phyloP scores from a whole-genome alignment of 169 alveolate genomes.

The Neospora caninum region DNA sequence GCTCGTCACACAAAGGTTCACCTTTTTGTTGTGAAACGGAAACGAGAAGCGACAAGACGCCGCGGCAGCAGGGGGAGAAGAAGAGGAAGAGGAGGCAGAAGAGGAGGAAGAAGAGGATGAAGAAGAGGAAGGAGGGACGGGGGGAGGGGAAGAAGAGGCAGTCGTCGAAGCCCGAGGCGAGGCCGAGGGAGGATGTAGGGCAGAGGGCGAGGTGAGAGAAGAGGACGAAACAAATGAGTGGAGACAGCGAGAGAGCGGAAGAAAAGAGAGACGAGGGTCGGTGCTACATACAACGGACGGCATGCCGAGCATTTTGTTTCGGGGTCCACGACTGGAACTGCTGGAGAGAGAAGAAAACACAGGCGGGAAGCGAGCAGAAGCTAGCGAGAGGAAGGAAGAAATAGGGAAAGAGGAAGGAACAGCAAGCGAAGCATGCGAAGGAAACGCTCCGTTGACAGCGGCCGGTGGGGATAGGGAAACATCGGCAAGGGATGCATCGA shows the following conservation, averaged over 20 bases:
- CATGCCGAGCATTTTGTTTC: no score
- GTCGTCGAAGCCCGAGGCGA: background rate
- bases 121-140: background rate
- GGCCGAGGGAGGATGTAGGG: background rate
- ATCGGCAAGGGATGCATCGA: no score
- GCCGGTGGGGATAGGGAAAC: no score
- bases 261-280: background rate
- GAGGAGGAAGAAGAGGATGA: background rate
- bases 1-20: background rate
- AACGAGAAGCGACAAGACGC: conserved; percentile 1
- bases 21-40: background rate
- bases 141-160: background rate
- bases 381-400: no score
- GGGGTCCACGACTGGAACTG: no score
- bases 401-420: no score
- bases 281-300: background rate
- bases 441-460: no score
- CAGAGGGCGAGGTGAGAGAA: background rate
- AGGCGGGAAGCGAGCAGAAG: no score
- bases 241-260: background rate
- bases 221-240: conserved; percentile 6
- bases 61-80: background rate
- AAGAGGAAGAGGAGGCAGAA: background rate
- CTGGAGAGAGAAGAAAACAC: no score
- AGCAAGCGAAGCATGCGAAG: no score